Percentiles rank a stretch among this genome's conserved stretches.
phyloP scores from a whole-genome alignment of 345 rosid species.

The Eucalyptus sp. region DNA sequence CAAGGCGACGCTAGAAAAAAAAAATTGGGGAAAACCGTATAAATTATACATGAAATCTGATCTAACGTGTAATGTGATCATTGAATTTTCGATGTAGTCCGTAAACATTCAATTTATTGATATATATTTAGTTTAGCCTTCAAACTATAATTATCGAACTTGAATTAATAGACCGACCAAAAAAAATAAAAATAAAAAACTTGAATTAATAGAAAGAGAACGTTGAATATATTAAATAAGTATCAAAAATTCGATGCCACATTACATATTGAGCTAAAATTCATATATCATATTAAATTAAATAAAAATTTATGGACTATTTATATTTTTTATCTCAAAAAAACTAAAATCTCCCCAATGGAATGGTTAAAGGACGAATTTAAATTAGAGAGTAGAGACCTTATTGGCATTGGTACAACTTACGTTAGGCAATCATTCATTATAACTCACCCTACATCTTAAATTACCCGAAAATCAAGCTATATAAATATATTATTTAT shows the following conservation, averaged over 20 bases:
- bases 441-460: not conserved
- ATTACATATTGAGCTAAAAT: not conserved
- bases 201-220: not conserved
- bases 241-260: accelerated
- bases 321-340: too few species aligned
- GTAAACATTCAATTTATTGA: too few species aligned
- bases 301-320: too few species aligned
- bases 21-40: too few species aligned
- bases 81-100: accelerated
- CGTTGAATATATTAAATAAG: accelerated
- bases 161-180: too few species aligned
- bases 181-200: too few species aligned
- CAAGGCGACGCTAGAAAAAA: not conserved
- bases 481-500: too few species aligned
- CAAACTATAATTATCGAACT: too few species aligned
- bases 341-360: too few species aligned
- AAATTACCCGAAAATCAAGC: not conserved
- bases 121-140: not conserved
- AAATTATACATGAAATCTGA: too few species aligned
- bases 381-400: not conserved
- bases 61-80: too few species aligned
- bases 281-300: accelerated
- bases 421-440: not conserved
- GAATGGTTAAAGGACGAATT: too few species aligned
- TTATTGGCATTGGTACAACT: not conserved